Evolutionary conservation across 345 rosid species (phyloP), one percentile per base, ranked within the genome.

Genomic region (Populus euphratica): DNA sequence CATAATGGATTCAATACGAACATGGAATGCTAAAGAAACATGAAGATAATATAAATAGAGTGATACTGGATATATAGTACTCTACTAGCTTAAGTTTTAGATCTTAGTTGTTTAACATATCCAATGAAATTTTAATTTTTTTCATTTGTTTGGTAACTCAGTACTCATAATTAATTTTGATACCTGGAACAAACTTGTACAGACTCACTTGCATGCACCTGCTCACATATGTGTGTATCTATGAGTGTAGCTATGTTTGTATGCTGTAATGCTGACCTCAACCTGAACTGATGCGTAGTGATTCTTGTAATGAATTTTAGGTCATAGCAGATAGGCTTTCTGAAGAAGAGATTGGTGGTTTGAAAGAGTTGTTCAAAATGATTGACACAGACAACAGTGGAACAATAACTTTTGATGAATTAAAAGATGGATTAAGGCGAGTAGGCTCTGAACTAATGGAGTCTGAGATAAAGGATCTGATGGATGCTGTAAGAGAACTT

Each of bases 391-490:
- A 92, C 82, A 83, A 81, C 80, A 92, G 91, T 54, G 94, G 97
- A 63, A 85, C 91, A 50, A 92, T 92, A 75, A 92, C 94, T 3
- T 89, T 88, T 80, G 94, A 92, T 74, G 94, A 92, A 87, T 69
- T 92, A 59, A 90, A 88, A 80, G 91, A 86, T 23, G 86, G 87
- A 75, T 66, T 89, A 76, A 89, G 50, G 56, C 84, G 87, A 77
- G 91, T 92, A 33, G 94, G 97, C 20, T 87, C 93, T 67, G 91
- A 92, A 76, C 94, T 92, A 64, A 90, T 89, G 93, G 97, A 92
- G 81, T 89, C 97, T 6, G 97, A 92, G 81, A 92, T 92, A 83
- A 87, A 83, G 79, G 94, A 89, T 84, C 87, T 92, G 80, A 83
- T 92, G 89, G 80, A 82, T 25, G 94, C 97, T 8, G 97, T 92